phyloP scores from a whole-genome alignment of 2,329 filamentous ascomycete genomes.

The Alternaria brassicicola region DNA sequence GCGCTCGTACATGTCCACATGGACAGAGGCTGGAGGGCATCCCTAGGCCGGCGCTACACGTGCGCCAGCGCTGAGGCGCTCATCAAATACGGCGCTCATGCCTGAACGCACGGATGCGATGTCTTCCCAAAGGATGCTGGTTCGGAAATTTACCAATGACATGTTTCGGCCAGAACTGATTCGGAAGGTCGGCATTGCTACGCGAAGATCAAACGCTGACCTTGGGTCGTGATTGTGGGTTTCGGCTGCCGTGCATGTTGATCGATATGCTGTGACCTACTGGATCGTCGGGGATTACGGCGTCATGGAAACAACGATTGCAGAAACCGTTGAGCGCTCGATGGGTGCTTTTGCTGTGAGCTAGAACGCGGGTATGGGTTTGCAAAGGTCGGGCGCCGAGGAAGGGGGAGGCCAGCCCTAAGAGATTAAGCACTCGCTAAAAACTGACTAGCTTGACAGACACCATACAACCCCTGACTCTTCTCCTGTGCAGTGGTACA shows the following conservation, averaged over 20 bases:
- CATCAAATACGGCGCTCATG: conserved; percentile 15
- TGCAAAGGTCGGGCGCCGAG: background rate
- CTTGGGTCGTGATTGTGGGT: background rate
- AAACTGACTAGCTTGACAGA: conserved; percentile 14
- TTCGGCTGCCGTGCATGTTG: background rate
- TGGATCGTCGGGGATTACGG: background rate
- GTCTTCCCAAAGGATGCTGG: background rate
- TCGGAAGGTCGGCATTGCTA: conserved; percentile 4
- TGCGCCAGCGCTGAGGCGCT: conserved; percentile 7
- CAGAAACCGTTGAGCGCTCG: background rate
- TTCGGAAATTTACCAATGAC: conserved; percentile 5
- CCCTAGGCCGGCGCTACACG: conserved; percentile 23
- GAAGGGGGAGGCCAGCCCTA: conserved; percentile 6
- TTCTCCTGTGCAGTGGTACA: conserved; percentile 3
- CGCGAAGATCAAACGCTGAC: background rate
- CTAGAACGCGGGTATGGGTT: background rate
- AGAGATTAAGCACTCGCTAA: conserved; percentile 28
- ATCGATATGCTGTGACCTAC: background rate
- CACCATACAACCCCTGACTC: conserved; percentile 21
- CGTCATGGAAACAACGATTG: background rate
- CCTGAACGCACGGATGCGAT: conserved; percentile 19
- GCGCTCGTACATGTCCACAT: conserved; percentile 13
- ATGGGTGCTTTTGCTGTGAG: background rate
- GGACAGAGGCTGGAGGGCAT: conserved; percentile 14
- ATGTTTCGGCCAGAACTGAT: conserved; percentile 9